Evolutionary conservation across 495 filamentous ascomycete species (phyloP).

Genomic region (Aspergillus kassunensis): DNA sequence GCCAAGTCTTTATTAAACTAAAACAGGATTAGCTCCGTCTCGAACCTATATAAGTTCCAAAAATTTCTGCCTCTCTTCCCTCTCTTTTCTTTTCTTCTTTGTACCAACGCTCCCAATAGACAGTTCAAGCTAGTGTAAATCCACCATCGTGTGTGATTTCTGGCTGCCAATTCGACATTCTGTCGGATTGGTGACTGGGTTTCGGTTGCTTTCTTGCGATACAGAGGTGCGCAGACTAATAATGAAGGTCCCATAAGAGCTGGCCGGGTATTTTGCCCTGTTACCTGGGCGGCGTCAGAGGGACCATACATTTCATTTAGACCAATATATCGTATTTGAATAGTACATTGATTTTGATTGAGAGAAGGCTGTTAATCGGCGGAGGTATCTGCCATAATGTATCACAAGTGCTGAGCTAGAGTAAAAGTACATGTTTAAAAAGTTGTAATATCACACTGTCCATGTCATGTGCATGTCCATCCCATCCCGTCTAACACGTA

Average conservation of each 20-base stretch:
- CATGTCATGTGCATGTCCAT: no score
- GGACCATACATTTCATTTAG: slow-evolving; percentile 59
- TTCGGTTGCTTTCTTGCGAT: slow-evolving; percentile 77
- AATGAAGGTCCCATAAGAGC: slow-evolving; percentile 81
- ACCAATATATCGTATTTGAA: not conserved
- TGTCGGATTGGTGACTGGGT: slow-evolving; percentile 54
- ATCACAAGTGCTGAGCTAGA: slow-evolving; percentile 19
- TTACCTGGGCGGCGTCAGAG: slow-evolving; percentile 92
- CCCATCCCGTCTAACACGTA: slow-evolving; percentile 20
- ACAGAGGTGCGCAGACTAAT: slow-evolving; percentile 71
- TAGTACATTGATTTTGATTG: not conserved
- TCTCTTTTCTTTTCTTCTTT: slow-evolving; percentile 36
- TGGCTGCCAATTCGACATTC: slow-evolving; percentile 61
- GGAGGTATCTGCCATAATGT: slow-evolving; percentile 12
- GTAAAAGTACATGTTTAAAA: slow-evolving; percentile 20
- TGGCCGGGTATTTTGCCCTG: slow-evolving; percentile 67
- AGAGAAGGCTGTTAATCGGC: not conserved
- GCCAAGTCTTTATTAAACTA: not conserved
- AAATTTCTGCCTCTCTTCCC: slow-evolving; percentile 29
- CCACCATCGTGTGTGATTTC: slow-evolving; percentile 26
- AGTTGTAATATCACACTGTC: slow-evolving; percentile 5
- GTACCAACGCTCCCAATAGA: slow-evolving; percentile 73
- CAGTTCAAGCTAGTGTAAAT: slow-evolving; percentile 75
- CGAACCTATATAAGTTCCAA: slow-evolving; percentile 21
- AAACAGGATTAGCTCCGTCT: slow-evolving; percentile 32